Evolutionary conservation across 495 filamentous ascomycete genomes (phyloP).

Genomic region (Rhypophila decipiens): DNA sequence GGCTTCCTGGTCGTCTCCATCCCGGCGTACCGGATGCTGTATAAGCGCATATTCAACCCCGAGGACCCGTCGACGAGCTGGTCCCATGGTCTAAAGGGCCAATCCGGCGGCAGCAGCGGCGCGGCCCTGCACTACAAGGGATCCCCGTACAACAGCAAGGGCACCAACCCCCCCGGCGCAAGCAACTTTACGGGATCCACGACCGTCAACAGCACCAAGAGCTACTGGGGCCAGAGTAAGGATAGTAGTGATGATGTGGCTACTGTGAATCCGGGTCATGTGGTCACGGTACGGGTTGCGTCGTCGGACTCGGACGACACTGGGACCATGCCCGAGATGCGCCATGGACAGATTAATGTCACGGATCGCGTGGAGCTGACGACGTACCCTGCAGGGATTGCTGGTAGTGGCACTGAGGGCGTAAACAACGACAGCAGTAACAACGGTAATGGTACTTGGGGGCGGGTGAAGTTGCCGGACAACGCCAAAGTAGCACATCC

Average conservation of each 20-base stretch:
- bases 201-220: neutral
- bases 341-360: neutral
- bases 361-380: neutral
- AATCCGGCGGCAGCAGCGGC: neutral
- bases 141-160: neutral
- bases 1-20: neutral
- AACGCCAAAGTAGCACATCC: neutral
- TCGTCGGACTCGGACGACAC: neutral
- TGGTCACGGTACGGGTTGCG: neutral
- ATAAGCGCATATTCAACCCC: neutral
- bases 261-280: neutral
- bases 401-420: no score
- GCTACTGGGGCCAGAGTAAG: neutral
- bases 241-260: neutral
- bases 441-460: neutral
- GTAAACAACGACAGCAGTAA: no score
- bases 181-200: neutral
- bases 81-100: neutral
- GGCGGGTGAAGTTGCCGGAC: neutral
- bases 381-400: neutral
- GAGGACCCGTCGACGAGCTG: constrained; percentile 1
- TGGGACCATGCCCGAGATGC: neutral
- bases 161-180: neutral
- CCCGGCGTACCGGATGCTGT: neutral
- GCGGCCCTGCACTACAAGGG: neutral